A percentile compares a stretch with the other conserved stretches of the same genome.
phyloP scores from a whole-genome alignment of 2,329 filamentous ascomycete species.

The Aspergillus luchuensis region DNA sequence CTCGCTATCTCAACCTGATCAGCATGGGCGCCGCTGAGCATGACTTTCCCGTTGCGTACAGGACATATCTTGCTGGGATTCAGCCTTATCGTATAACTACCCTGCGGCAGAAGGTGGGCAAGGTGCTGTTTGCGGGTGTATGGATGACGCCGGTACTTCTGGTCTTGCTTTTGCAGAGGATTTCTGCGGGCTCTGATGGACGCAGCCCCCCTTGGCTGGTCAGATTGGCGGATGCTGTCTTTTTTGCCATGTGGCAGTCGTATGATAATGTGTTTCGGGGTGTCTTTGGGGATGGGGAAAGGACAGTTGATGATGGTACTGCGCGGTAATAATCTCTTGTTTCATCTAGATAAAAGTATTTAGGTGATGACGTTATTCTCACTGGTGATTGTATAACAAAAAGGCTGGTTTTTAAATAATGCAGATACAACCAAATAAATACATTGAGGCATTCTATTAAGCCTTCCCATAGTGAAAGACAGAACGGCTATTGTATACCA shows the following conservation, averaged over 20 bases:
- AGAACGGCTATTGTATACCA: not conserved
- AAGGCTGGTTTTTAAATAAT: too few relatives aligned
- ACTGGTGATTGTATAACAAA: too few relatives aligned
- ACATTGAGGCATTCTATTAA: not conserved
- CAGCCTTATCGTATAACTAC: conserved; percentile 72
- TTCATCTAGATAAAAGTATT: not conserved
- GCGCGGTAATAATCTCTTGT: not conserved
- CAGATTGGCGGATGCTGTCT: conserved; percentile 53
- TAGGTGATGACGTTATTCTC: too few relatives aligned
- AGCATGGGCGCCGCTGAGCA: conserved; percentile 77
- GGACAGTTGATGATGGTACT: conserved; percentile 46
- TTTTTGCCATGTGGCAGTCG: conserved; percentile 61
- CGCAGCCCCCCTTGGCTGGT: conserved; percentile 69
- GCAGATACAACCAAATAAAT: not conserved
- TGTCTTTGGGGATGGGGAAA: conserved; percentile 85
- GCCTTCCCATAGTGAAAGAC: not conserved
- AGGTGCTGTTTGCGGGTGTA: conserved; percentile 60
- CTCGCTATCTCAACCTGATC: conserved; percentile 80
- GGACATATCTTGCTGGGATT: conserved; percentile 68
- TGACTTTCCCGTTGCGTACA: conserved; percentile 76
- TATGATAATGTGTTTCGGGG: conserved; percentile 67
- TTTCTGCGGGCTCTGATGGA: conserved; percentile 66
- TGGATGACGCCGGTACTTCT: conserved; percentile 63
- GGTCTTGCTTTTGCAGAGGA: conserved; percentile 47
- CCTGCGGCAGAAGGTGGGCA: conserved; percentile 66